These are phyloP conservation scores for Rhododendron ferrugineum DNA, from an alignment of 148 eudicot species.

Conservation along the genomic window DNA sequence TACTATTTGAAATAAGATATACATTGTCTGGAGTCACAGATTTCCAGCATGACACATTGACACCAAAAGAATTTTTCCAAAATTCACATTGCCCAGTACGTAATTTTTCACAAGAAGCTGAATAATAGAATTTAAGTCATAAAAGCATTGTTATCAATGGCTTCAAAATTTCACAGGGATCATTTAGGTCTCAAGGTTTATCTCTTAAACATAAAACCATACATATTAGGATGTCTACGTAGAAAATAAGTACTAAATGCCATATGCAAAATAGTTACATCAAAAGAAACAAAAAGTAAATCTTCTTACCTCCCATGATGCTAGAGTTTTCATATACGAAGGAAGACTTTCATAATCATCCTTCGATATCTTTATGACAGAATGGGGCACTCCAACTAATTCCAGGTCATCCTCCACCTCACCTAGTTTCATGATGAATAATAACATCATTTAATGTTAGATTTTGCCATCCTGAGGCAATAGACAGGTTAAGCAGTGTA, in stretches of 20 bases:
- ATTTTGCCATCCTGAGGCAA: not conserved
- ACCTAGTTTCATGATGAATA: slow-evolving; percentile 21
- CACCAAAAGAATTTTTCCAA: not conserved
- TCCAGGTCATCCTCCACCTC: slow-evolving; percentile 29
- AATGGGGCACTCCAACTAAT: slow-evolving; percentile 30
- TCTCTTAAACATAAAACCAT: not conserved
- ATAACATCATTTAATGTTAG: not conserved
- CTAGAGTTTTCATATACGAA: slow-evolving; percentile 68
- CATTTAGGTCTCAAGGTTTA: not conserved
- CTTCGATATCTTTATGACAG: slow-evolving; percentile 36
- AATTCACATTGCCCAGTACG: not conserved
- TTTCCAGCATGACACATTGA: not conserved
- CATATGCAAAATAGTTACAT: not conserved
- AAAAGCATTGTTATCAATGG: not conserved
- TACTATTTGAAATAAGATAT: not conserved
- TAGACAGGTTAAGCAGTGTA: not conserved
- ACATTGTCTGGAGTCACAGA: not conserved
- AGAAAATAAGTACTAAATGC: not conserved
- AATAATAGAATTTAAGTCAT: not conserved
- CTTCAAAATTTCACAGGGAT: not conserved
- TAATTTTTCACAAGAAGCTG: not conserved
- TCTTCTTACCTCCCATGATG: slow-evolving; percentile 75
- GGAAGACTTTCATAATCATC: slow-evolving; percentile 83
- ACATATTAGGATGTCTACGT: not conserved
- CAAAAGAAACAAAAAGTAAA: slow-evolving; percentile 1